These are phyloP conservation scores for Hirschioporus abietinus DNA, from an alignment of 768 basidiomycete species.

Conservation along the genomic window DNA sequence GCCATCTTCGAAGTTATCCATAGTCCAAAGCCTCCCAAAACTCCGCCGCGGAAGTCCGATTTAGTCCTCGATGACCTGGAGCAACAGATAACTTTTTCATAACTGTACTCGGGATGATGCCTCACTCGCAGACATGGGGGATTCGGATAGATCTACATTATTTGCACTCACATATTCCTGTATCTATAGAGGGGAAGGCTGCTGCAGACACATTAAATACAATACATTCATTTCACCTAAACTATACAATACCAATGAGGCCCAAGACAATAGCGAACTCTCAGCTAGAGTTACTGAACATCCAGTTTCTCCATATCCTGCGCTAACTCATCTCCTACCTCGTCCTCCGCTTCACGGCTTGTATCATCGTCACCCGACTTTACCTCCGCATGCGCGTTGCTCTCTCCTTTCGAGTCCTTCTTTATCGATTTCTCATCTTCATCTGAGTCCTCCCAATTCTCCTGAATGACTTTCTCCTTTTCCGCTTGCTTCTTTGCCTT, in stretches of 20 bases:
- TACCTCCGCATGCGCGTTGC: background rate
- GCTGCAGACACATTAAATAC: background rate
- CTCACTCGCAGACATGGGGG: background rate
- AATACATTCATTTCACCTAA: background rate
- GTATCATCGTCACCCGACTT: background rate
- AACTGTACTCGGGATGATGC: background rate
- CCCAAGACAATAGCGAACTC: background rate
- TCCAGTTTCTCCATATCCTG: constrained; percentile 53
- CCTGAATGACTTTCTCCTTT: constrained; percentile 53
- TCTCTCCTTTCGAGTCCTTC: background rate
- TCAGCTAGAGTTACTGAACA: constrained; percentile 35
- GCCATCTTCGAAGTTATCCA: constrained; percentile 1
- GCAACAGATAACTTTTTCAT: background rate
- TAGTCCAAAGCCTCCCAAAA: constrained; percentile 1
- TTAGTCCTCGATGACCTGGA: background rate
- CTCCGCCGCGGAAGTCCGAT: background rate
- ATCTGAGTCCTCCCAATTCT: constrained; percentile 76
- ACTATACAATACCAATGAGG: background rate
- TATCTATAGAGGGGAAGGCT: background rate
- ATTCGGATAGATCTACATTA: background rate
- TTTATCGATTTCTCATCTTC: constrained; percentile 29
- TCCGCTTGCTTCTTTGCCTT: constrained; percentile 73
- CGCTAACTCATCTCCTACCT: constrained; percentile 34
- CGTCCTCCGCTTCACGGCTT: constrained; percentile 6
- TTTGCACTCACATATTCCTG: background rate